A percentile compares a stretch with the other conserved stretches of the same genome.
phyloP scores from a whole-genome alignment of 106 monocot species.

The Ottelia alismoides region DNA sequence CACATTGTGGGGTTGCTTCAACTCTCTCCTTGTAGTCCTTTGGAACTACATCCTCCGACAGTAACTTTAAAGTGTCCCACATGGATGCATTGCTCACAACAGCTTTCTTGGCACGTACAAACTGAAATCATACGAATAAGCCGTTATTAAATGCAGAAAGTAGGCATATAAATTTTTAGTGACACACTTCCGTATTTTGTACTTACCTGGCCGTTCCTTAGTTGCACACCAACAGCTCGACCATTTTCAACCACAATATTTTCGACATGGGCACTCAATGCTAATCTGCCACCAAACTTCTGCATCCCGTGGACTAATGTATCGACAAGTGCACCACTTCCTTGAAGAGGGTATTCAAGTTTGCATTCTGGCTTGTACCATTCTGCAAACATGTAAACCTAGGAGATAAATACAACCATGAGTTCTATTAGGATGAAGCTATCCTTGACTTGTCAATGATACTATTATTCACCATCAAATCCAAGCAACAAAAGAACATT shows the following conservation, averaged over 20 bases:
- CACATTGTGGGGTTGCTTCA: slow-evolving; percentile 70
- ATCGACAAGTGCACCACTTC: slow-evolving; percentile 64
- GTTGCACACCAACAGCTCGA: slow-evolving; percentile 63
- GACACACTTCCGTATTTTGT: too few species aligned
- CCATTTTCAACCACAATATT: slow-evolving; percentile 76
- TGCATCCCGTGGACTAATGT: slow-evolving; percentile 70
- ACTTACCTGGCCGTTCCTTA: slow-evolving; percentile 75
- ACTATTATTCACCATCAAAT: too few species aligned
- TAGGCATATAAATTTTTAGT: too few species aligned
- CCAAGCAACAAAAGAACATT: too few species aligned
- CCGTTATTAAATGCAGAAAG: too few species aligned
- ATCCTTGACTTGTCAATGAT: too few species aligned
- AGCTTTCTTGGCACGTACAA: slow-evolving; percentile 77
- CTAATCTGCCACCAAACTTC: slow-evolving; percentile 85
- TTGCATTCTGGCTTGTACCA: slow-evolving; percentile 93
- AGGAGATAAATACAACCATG: too few species aligned
- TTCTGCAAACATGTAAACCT: slow-evolving; percentile 99
- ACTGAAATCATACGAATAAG: slow-evolving; percentile 42
- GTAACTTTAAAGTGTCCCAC: slow-evolving; percentile 82
- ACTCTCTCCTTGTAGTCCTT: slow-evolving; percentile 45
- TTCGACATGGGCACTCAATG: slow-evolving; percentile 64
- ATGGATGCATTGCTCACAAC: slow-evolving; percentile 98
- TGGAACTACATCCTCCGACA: slow-evolving; percentile 45
- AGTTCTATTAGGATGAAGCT: too few species aligned
- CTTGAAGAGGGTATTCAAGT: slow-evolving; percentile 78